Base-by-base conservation (phyloP, 345 rosid species). In the Boechera retrofracta region DNA sequence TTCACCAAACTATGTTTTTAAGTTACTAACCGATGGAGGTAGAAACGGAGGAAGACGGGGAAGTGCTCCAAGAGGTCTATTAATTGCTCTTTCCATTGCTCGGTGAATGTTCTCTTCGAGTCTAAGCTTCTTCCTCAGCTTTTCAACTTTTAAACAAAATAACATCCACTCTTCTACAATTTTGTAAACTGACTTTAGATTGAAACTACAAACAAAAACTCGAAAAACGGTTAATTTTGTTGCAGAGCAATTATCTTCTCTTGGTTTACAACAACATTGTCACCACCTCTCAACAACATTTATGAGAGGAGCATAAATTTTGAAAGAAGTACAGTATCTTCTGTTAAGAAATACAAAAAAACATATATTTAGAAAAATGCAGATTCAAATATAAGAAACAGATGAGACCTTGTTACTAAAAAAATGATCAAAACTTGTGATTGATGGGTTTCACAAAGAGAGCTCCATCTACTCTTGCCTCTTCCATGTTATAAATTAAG, bases 11-110 rank as follows among this genome's bases (percentile, higher is more conserved):
- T 31, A 7, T 16, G 35, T 29, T 32, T 12, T 7, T 12, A 1
- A 71, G 61, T 15, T 6, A 88, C 91, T 83, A 63, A 94, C 98
- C 60, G 84, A 26, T 58, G 89, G 86, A 69, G 98, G 98, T 29
- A 92, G 93, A 79, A 86, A 94, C 0, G 97, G 92, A 71, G 98
- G 92, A 63, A 92, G 92, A 76, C 98, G 98, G 47, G 98, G 97
- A 32, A 94, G 91, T 78, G 95, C 83, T 81, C 98, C 98, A 66
- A 92, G 59, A 68, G 97, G 98, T 79, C 98, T 83, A 12, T 62
- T 80, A 73, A 94, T 88, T 69, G 97, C 97, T 81, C 98, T 89
- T 84, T 92, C 84, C 82, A 92, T 71, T 54, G 98, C 98, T 83
- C 95, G 77, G 75, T 86, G 98, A 68, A 94, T 82, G 71, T 92